Base-by-base conservation (phyloP, 1,284 basidiomycete genomes). In the Microbotryum saponariae region DNA sequence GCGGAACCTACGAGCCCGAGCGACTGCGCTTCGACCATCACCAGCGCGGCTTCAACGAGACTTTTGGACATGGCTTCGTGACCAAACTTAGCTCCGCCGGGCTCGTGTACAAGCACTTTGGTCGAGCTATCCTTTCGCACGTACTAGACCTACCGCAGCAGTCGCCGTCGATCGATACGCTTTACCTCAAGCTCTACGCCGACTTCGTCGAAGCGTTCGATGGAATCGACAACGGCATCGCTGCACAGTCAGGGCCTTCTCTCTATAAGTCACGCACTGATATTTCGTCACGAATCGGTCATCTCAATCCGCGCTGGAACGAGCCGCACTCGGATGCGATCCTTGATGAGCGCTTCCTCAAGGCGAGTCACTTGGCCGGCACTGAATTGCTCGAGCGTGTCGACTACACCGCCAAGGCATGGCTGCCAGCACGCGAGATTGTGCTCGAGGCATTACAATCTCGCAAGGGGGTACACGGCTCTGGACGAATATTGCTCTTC, bases 81-180 rank as follows among this genome's bases (percentile, higher is more conserved):
- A 97, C 89, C 64, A 98, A 98, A 78, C 78, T 98, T 47, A 91
- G 87, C 48, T 92, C 89, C 20, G 94, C 94, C 4, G 94, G 94
- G 18, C 79, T 98, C 60, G 83, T 98, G 29, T 96, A 93, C 83
- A 97, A 96, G 74, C 94, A 98, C 77, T 98, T 91, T 73, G 96
- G 94, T 25, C 83, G 85, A 73, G 85, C 92, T 68, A 87, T 97
- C 69, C 85, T 98, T 62, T 82, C 88, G 4, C 82, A 81, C 60
- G 78, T 81, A 57, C 79, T 85, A 27, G 78, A 82, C 20, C 67
- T 85, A 31, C 68, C 81, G 3, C 66, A 75, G 29, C 78, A 83
- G 12, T 83, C 89, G 70, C 76, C 82, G 3, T 85, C 82, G 61
- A 82, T 94, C 51, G 79, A 85, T 53, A 80, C 81, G 7, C 78